Evolutionary conservation across 2,329 filamentous ascomycete genomes (phyloP).

Genomic region (Aspergillus sp.): DNA sequence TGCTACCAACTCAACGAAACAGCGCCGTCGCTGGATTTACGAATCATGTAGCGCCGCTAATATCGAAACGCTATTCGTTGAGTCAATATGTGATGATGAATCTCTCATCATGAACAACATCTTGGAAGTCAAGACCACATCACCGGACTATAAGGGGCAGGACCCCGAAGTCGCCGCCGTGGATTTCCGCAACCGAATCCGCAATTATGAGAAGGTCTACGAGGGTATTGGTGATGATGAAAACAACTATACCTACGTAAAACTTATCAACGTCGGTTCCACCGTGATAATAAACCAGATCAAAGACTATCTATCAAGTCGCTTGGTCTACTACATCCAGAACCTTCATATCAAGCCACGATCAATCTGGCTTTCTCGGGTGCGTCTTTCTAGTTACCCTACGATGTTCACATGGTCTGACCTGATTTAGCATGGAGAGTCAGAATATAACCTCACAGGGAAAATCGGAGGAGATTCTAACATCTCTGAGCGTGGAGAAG

Average conservation of each 20-base stretch:
- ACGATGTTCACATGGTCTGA: constrained; percentile 13
- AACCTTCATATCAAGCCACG: constrained; percentile 96
- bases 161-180: constrained; percentile 87
- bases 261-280: constrained; percentile 93
- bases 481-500: constrained; percentile 80
- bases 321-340: constrained; percentile 97
- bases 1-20: constrained; percentile 93
- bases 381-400: constrained; percentile 48
- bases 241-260: constrained; percentile 86
- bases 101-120: constrained; percentile 98
- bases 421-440: constrained; percentile 77
- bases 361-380: constrained; percentile 92
- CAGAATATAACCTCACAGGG: constrained; percentile 83
- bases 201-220: constrained; percentile 97
- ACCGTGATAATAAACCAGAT: constrained; percentile 98
- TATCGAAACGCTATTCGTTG: constrained; percentile 91
- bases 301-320: constrained; percentile 92
- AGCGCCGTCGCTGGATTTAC: constrained; percentile 85
- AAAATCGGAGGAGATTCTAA: constrained; percentile 91
- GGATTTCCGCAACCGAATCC: constrained; percentile 91
- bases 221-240: constrained; percentile 90
- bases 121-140: constrained; percentile 93
- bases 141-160: constrained; percentile 89
- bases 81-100: constrained; percentile 95
- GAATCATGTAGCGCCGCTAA: constrained; percentile 72